These are phyloP conservation scores for Boletus subparvulus DNA, from an alignment of 768 basidiomycete species.

Conservation along the genomic window DNA sequence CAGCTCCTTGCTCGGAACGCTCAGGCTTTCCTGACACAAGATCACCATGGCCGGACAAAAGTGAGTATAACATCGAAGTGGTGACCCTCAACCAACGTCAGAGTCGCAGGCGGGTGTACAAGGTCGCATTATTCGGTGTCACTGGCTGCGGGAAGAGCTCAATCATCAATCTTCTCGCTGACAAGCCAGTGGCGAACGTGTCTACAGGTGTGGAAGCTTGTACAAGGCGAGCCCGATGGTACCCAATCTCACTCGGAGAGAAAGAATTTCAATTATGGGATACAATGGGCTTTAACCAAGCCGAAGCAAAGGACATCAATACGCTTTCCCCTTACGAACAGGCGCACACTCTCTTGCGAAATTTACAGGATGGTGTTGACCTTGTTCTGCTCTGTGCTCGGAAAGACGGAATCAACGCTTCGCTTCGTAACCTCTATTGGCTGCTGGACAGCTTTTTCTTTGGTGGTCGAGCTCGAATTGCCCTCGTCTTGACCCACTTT, in stretches of 20 bases:
- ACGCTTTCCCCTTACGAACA: conserved; percentile 27
- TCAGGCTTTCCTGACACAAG: not conserved
- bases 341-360: conserved; percentile 35
- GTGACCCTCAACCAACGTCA: conserved; percentile 1
- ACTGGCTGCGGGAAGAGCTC: conserved; percentile 34
- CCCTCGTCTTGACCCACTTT: conserved; percentile 41
- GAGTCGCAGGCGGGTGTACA: conserved; percentile 18
- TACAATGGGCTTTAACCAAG: conserved; percentile 35
- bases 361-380: conserved; percentile 36
- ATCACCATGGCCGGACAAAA: conserved; percentile 8
- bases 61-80: conserved; percentile 14
- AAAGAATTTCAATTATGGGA: conserved; percentile 33
- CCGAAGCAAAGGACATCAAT: conserved; percentile 12
- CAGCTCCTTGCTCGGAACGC: not conserved
- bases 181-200: conserved; percentile 25
- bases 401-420: conserved; percentile 38
- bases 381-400: conserved; percentile 42
- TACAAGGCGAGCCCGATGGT: conserved; percentile 31
- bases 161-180: conserved; percentile 30
- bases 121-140: conserved; percentile 29
- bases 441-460: conserved; percentile 41
- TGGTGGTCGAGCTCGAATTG: conserved; percentile 33
- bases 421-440: conserved; percentile 37
- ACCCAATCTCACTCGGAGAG: conserved; percentile 20
- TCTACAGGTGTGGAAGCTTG: conserved; percentile 33